phyloP scores from a whole-genome alignment of 345 rosid species.

The Bruguiera gymnorhiza region DNA sequence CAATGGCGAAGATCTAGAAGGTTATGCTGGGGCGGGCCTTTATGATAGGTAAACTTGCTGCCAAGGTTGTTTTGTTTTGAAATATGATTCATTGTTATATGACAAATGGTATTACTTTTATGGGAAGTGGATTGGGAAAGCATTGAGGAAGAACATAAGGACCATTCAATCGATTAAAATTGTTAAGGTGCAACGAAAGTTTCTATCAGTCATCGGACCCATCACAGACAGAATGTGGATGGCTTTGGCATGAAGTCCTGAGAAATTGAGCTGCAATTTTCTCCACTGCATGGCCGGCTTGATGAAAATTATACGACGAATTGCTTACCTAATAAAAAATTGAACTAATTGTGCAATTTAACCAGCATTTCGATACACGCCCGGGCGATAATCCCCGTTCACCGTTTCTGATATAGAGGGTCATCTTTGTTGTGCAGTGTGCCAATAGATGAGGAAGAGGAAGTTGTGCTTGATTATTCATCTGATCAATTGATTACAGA shows the following conservation, averaged over 20 bases:
- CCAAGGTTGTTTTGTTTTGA: neutral
- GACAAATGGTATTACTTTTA: neutral
- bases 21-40: constrained; percentile 99
- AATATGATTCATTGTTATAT: neutral
- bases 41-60: constrained; percentile 73
- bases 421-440: constrained; percentile 49
- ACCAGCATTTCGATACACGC: no score
- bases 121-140: no score
- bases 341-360: neutral
- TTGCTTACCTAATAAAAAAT: neutral
- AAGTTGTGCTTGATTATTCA: constrained; percentile 73
- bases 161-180: no score
- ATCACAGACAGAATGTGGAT: neutral
- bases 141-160: no score
- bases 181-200: no score
- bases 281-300: neutral
- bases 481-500: constrained; percentile 68
- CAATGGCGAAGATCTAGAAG: constrained; percentile 97
- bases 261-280: neutral
- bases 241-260: neutral
- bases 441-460: constrained; percentile 92
- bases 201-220: no score
- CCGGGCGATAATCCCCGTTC: no score
- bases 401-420: neutral
- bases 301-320: neutral